These are phyloP conservation scores for Cystobasidium sp. DNA, from an alignment of 1,284 basidiomycete species.

Conservation along the genomic window DNA sequence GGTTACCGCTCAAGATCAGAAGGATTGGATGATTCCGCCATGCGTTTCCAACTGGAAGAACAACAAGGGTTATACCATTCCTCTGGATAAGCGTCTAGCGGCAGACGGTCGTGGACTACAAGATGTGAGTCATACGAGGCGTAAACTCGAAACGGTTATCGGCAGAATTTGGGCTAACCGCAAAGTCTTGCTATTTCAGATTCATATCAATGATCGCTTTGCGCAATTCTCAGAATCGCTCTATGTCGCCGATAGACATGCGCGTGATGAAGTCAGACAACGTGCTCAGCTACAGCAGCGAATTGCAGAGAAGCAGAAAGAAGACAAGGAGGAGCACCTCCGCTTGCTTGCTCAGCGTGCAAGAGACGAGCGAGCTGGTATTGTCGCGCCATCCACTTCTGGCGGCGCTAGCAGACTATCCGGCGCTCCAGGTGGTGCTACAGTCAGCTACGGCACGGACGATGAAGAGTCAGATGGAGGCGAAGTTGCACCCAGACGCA, in stretches of 20 bases:
- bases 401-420: slow-evolving; percentile 51
- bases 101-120: slow-evolving; percentile 96
- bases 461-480: slow-evolving; percentile 60
- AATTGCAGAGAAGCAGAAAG: slow-evolving; percentile 96
- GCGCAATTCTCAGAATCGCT: slow-evolving; percentile 97
- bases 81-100: slow-evolving; percentile 95
- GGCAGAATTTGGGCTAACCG: slow-evolving; percentile 1
- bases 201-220: slow-evolving; percentile 99
- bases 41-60: slow-evolving; percentile 99
- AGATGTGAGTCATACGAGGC: slow-evolving; percentile 70
- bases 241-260: slow-evolving; percentile 95
- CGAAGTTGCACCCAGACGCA: slow-evolving; percentile 78
- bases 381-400: slow-evolving; percentile 59
- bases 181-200: slow-evolving; percentile 60
- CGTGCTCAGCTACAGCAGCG: slow-evolving; percentile 97
- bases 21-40: slow-evolving; percentile 99
- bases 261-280: slow-evolving; percentile 95
- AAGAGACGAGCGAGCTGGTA: slow-evolving; percentile 86
- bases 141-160: neutral
- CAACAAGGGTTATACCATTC: slow-evolving; percentile 99
- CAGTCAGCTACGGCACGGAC: slow-evolving; percentile 56
- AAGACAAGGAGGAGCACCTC: slow-evolving; percentile 92
- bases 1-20: slow-evolving; percentile 94
- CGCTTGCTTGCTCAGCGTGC: slow-evolving; percentile 92
- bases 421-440: slow-evolving; percentile 16